Evolutionary conservation across 192 early-diverging fungal species (phyloP).

Genomic region (Jimgerdemannia lactiflua): DNA sequence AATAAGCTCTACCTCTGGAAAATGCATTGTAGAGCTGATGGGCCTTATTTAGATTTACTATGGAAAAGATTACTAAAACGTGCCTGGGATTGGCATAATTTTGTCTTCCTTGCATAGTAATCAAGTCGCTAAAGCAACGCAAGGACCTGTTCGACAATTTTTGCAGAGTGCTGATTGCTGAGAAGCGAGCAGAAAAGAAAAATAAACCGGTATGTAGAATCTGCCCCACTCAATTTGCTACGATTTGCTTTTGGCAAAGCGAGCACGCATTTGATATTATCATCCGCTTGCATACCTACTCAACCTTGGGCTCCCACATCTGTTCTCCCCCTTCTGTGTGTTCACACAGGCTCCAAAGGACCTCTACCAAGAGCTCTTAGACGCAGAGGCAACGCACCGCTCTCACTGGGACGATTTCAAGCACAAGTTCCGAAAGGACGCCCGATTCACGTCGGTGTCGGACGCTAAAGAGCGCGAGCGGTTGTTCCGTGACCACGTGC

Average conservation of each 20-base stretch:
- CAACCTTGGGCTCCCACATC: background rate
- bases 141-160: slow-evolving; percentile 71
- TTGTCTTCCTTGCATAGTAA: slow-evolving; percentile 17
- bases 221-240: no score
- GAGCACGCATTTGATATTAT: no score
- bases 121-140: slow-evolving; percentile 48
- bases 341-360: slow-evolving; percentile 41
- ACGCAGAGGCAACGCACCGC: slow-evolving; percentile 46
- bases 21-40: no score
- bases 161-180: slow-evolving; percentile 58
- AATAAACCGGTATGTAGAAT: slow-evolving; percentile 18
- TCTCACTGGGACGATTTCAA: slow-evolving; percentile 74
- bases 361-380: slow-evolving; percentile 54
- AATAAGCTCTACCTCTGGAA: background rate
- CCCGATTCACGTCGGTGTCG: slow-evolving; percentile 51
- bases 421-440: slow-evolving; percentile 64
- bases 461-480: slow-evolving; percentile 60
- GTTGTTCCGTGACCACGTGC: slow-evolving; percentile 65
- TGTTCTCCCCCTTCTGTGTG: background rate
- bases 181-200: slow-evolving; percentile 38
- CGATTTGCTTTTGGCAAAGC: no score
- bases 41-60: no score
- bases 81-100: no score
- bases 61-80: no score
- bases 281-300: no score